Conservation (phyloP, 768 basidiomycete species). For the Plicaturopsis crispa region DNA sequence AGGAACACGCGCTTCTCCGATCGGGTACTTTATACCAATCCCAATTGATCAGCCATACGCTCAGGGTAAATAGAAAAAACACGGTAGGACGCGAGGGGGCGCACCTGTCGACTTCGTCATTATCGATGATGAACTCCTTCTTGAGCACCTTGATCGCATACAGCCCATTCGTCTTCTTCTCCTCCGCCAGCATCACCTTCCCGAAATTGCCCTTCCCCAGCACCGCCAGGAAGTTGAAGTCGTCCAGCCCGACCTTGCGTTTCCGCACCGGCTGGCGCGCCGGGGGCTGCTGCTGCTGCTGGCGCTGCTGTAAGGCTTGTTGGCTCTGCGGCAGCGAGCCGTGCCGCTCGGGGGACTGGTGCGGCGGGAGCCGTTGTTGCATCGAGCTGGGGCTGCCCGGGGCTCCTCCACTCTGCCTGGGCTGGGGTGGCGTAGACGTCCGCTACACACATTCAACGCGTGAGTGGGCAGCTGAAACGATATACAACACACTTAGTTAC, state of each 20-base stretch:
- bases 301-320: constrained; percentile 24
- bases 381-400: constrained; percentile 7
- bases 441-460: constrained; percentile 1
- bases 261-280: constrained; percentile 43
- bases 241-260: constrained; percentile 92
- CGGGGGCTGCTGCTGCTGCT: constrained; percentile 26
- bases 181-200: constrained; percentile 99
- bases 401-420: no score
- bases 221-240: constrained; percentile 98
- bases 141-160: constrained; percentile 99
- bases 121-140: constrained; percentile 99
- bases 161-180: constrained; percentile 82
- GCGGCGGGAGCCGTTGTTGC: constrained; percentile 15
- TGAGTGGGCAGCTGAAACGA: constrained; percentile 5
- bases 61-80: neutral
- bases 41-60: constrained; percentile 6
- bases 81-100: no score
- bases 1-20: constrained; percentile 99
- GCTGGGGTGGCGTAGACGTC: constrained; percentile 12
- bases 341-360: constrained; percentile 8
- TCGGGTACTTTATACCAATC: constrained; percentile 60
- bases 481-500: constrained; percentile 15
- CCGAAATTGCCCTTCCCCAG: constrained; percentile 99
- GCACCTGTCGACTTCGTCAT: constrained; percentile 98
- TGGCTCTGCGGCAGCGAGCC: constrained; percentile 15